Evolutionary conservation across 1,139 yeast genomes (phyloP).

Genomic region (Hanseniaspora uvarum): DNA sequence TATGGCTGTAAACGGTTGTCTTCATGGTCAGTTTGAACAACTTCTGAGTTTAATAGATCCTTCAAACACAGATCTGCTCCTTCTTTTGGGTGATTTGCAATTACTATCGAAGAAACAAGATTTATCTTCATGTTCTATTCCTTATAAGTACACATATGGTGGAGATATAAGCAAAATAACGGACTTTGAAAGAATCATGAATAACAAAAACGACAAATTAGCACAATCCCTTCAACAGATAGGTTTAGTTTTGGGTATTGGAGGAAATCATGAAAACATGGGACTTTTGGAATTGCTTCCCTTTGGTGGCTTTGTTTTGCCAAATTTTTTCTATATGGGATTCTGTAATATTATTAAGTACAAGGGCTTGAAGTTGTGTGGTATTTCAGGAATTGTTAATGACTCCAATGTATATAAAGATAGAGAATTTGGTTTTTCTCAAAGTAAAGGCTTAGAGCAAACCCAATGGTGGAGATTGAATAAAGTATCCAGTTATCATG

Average conservation of each 20-base stretch:
- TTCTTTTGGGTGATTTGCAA: conserved; percentile 78
- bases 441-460: conserved; percentile 14
- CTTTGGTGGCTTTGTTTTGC: conserved; percentile 92
- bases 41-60: conserved; percentile 38
- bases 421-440: conserved; percentile 22
- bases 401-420: conserved; percentile 36
- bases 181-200: conserved; percentile 37
- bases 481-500: conserved; percentile 61
- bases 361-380: conserved; percentile 65
- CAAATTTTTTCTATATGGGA: conserved; percentile 82
- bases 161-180: conserved; percentile 11
- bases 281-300: conserved; percentile 62
- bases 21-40: conserved; percentile 69
- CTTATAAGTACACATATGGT: conserved; percentile 34
- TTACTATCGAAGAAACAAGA: conserved; percentile 56
- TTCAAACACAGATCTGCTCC: conserved; percentile 44
- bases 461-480: conserved; percentile 33
- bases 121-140: conserved; percentile 54
- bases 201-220: conserved; percentile 41
- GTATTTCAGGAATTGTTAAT: conserved; percentile 77
- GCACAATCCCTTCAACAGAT: conserved; percentile 55
- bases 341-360: conserved; percentile 63
- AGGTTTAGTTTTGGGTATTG: conserved; percentile 42
- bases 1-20: conserved; percentile 82
- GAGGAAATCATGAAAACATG: conserved; percentile 93